phyloP scores from a whole-genome alignment of 331 rosid genomes.

The Arachis monticola region DNA sequence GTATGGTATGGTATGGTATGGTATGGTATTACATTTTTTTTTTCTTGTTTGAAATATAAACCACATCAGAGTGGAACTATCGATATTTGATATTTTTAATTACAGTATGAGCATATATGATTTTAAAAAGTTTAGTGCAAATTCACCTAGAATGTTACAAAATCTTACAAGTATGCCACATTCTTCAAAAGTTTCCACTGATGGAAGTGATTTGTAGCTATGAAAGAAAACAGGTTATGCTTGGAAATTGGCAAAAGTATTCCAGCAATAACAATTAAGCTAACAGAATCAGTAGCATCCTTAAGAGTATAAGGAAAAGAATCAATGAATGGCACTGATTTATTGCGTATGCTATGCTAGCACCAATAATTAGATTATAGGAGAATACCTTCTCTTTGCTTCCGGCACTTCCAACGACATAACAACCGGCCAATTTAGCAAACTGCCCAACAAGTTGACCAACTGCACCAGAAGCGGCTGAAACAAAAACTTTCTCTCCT shows the following conservation, averaged over 20 bases:
- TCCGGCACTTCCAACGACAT: slow-evolving; percentile 69
- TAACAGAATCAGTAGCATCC: background rate
- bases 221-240: background rate
- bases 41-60: background rate
- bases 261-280: background rate
- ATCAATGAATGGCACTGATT: background rate
- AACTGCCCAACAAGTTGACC: slow-evolving; percentile 62
- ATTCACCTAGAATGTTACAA: background rate
- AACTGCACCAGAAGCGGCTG: slow-evolving; percentile 65
- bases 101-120: background rate
- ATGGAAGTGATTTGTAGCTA: background rate
- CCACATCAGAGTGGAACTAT: background rate
- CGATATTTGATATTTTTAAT: background rate
- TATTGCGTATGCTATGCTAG: background rate
- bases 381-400: slow-evolving; percentile 54
- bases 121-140: background rate
- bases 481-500: slow-evolving; percentile 58
- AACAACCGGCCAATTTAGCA: slow-evolving; percentile 39
- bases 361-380: background rate
- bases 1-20: too few species aligned
- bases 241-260: background rate
- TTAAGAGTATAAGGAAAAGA: background rate
- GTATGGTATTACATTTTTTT: too few species aligned
- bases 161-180: background rate
- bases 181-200: background rate